Conservation (phyloP, 345 rosid genomes). For the Salix viminalis region DNA sequence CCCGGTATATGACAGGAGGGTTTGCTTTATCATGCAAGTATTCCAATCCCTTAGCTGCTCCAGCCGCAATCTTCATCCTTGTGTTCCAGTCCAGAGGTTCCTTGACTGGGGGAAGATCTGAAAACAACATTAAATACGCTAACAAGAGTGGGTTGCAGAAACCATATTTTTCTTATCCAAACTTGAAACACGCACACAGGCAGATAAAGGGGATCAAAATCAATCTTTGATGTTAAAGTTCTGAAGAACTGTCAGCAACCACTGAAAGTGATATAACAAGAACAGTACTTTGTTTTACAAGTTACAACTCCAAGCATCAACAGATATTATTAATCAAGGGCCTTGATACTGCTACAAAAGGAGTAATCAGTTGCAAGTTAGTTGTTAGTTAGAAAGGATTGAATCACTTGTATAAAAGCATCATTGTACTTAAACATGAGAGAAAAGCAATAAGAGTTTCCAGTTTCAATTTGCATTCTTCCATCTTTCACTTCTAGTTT, state of each 20-base stretch:
- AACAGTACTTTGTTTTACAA: neutral
- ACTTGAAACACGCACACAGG: neutral
- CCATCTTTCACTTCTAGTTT: neutral
- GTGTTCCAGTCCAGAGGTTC: constrained; percentile 94
- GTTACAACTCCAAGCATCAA: neutral
- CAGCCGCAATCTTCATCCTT: constrained; percentile 96
- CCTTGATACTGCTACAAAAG: neutral
- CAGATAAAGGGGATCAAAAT: neutral
- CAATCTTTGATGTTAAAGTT: neutral
- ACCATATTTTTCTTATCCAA: constrained; percentile 3
- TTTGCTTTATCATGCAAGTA: constrained; percentile 94
- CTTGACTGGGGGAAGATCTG: constrained; percentile 80
- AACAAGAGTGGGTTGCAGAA: neutral
- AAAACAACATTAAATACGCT: constrained; percentile 10
- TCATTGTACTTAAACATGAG: neutral
- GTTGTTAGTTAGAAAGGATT: neutral
- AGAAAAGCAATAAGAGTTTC: too few species aligned
- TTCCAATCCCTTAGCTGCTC: constrained; percentile 96
- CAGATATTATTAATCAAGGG: neutral
- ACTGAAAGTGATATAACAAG: neutral
- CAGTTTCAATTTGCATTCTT: neutral
- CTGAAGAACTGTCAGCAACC: neutral
- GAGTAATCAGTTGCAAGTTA: neutral
- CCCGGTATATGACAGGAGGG: constrained; percentile 96
- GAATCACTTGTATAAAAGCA: neutral